These are phyloP conservation scores for Talaromyces sp. DNA, from an alignment of 2,329 filamentous ascomycete genomes.

Conservation along the genomic window DNA sequence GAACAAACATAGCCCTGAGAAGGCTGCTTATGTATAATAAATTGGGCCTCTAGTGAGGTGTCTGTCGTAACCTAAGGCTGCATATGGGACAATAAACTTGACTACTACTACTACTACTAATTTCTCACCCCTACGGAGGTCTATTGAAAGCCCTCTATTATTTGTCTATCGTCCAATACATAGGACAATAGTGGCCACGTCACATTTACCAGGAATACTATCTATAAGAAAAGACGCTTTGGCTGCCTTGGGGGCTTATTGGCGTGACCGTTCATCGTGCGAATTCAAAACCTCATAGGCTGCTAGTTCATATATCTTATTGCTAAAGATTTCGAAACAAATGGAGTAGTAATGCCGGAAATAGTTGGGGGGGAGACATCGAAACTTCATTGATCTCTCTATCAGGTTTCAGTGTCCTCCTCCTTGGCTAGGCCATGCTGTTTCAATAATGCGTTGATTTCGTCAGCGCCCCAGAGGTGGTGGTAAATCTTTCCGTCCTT, in stretches of 20 bases:
- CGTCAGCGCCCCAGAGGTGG: constrained; percentile 92
- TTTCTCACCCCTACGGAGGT: not conserved
- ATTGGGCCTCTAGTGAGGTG: no score
- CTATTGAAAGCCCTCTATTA: not conserved
- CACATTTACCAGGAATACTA: not conserved
- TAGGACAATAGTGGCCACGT: not conserved
- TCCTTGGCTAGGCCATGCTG: constrained; percentile 93
- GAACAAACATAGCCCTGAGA: no score
- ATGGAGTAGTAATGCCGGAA: not conserved
- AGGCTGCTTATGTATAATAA: no score
- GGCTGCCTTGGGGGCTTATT: not conserved
- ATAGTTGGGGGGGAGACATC: not conserved
- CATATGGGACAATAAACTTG: not conserved
- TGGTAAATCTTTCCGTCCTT: constrained; percentile 97
- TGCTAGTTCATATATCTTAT: not conserved
- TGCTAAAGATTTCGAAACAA: not conserved
- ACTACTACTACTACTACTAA: not conserved
- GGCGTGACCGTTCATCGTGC: not conserved
- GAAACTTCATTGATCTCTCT: not conserved
- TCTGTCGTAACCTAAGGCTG: not conserved
- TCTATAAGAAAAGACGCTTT: not conserved
- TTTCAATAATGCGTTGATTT: constrained; percentile 90
- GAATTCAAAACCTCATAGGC: not conserved
- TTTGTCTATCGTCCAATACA: not conserved
- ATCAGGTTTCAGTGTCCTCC: constrained; percentile 58